These are phyloP conservation scores for Yamadazyma friedrichii DNA, from an alignment of 1,139 yeast species.

Conservation along the genomic window DNA sequence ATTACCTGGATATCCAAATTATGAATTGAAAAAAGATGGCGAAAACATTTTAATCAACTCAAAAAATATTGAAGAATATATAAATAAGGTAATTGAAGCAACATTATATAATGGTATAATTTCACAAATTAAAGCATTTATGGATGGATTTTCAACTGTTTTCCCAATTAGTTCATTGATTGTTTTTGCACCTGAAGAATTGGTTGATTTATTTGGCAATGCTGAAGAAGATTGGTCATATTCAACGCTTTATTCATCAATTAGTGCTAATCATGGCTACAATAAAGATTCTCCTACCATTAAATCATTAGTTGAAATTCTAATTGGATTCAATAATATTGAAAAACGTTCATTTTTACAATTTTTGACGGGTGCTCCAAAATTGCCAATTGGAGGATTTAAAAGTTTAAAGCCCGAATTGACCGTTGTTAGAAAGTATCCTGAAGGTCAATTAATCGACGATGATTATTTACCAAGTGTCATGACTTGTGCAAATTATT, in stretches of 20 bases:
- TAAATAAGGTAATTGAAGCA: conserved; percentile 57
- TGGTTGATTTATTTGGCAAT: conserved; percentile 61
- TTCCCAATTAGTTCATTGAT: conserved; percentile 76
- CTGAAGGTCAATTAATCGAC: conserved; percentile 64
- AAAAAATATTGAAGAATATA: conserved; percentile 57
- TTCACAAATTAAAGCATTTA: conserved; percentile 66
- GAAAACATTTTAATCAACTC: conserved; percentile 46
- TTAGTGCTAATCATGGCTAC: conserved; percentile 92
- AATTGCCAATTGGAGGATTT: conserved; percentile 92
- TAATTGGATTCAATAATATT: conserved; percentile 48
- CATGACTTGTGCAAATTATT: conserved; percentile 96
- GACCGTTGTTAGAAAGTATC: conserved; percentile 81
- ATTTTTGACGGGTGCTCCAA: conserved; percentile 92
- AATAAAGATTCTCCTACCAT: conserved; percentile 68
- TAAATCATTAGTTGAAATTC: conserved; percentile 54
- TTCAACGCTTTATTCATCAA: conserved; percentile 55
- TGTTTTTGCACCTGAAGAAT: conserved; percentile 72
- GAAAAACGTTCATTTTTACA: conserved; percentile 78
- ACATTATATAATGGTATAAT: conserved; percentile 65
- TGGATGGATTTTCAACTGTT: conserved; percentile 79
- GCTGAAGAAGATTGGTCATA: conserved; percentile 87
- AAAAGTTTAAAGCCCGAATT: conserved; percentile 76
- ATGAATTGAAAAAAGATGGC: conserved; percentile 62
- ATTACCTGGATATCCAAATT: conserved; percentile 73
- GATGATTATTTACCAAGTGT: conserved; percentile 94